Percentiles rank a stretch among this genome's conserved stretches.
phyloP scores from a whole-genome alignment of 768 basidiomycete species.

The Lentinula lateritia region DNA sequence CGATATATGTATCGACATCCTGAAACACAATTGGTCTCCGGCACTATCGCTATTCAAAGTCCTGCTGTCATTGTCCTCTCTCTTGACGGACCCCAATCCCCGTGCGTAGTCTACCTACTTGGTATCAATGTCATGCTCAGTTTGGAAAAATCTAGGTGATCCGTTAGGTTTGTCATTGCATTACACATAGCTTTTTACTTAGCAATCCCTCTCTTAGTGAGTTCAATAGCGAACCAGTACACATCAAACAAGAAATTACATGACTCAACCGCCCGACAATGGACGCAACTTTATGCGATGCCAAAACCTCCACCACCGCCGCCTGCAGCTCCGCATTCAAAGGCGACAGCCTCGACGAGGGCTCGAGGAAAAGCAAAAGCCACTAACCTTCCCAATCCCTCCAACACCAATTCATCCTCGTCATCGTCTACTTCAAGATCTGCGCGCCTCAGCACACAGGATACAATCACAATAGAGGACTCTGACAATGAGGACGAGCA shows the following conservation, averaged over 20 bases:
- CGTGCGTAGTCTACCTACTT: slow-evolving; percentile 39
- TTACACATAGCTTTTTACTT: not conserved
- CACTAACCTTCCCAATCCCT: slow-evolving; percentile 3
- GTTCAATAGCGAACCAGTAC: slow-evolving; percentile 73
- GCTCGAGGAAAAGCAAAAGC: slow-evolving; percentile 29
- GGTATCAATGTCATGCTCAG: not conserved
- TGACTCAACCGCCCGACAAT: slow-evolving; percentile 72
- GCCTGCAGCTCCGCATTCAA: slow-evolving; percentile 14
- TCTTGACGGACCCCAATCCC: slow-evolving; percentile 93
- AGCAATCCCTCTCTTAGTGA: slow-evolving; percentile 15
- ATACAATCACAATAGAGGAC: slow-evolving; percentile 2
- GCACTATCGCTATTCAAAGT: slow-evolving; percentile 93
- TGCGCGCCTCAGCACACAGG: not conserved
- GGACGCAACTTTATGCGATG: slow-evolving; percentile 70
- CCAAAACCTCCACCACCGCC: slow-evolving; percentile 32
- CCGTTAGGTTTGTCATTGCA: slow-evolving; percentile 48
- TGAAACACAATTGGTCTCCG: slow-evolving; percentile 93
- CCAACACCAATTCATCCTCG: not conserved
- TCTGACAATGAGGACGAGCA: not conserved
- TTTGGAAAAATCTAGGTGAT: slow-evolving; percentile 41
- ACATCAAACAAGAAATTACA: slow-evolving; percentile 60
- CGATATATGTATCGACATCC: slow-evolving; percentile 81
- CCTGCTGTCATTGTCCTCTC: slow-evolving; percentile 86
- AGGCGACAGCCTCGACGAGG: slow-evolving; percentile 16
- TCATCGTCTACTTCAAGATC: not conserved